These are phyloP conservation scores for Pythium chondricola DNA, from an alignment of 352 stramenopile genomes.

Conservation along the genomic window DNA sequence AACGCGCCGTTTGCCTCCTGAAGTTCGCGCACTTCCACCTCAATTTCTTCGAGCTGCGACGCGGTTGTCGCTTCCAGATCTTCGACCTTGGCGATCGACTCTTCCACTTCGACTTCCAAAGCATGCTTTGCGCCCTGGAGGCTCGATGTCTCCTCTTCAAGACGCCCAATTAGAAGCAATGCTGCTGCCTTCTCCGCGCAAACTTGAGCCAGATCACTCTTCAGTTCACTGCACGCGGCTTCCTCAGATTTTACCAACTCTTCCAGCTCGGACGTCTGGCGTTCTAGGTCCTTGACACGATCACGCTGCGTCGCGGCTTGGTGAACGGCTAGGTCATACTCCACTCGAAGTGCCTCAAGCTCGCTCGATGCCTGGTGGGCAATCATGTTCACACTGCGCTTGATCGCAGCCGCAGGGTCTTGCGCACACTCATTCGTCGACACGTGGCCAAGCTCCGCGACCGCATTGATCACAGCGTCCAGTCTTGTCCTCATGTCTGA, in stretches of 20 bases:
- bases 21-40: constrained; percentile 27
- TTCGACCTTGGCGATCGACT: constrained; percentile 22
- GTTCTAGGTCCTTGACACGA: background rate
- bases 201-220: background rate
- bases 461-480: background rate
- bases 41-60: constrained; percentile 34
- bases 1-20: constrained; percentile 4
- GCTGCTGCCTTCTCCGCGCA: background rate
- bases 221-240: background rate
- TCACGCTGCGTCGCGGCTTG: background rate
- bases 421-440: background rate
- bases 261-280: background rate
- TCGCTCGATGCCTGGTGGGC: background rate
- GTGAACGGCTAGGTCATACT: background rate
- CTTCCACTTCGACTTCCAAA: constrained; percentile 6
- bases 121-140: background rate
- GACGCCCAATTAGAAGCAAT: background rate
- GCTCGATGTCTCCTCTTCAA: background rate
- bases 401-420: background rate
- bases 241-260: background rate
- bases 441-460: background rate
- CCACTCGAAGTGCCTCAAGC: background rate
- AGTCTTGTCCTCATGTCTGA: background rate
- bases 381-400: background rate
- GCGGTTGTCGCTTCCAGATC: constrained; percentile 42